Conservation (phyloP, 768 basidiomycete genomes). For the Kwoniella heveanensis region DNA sequence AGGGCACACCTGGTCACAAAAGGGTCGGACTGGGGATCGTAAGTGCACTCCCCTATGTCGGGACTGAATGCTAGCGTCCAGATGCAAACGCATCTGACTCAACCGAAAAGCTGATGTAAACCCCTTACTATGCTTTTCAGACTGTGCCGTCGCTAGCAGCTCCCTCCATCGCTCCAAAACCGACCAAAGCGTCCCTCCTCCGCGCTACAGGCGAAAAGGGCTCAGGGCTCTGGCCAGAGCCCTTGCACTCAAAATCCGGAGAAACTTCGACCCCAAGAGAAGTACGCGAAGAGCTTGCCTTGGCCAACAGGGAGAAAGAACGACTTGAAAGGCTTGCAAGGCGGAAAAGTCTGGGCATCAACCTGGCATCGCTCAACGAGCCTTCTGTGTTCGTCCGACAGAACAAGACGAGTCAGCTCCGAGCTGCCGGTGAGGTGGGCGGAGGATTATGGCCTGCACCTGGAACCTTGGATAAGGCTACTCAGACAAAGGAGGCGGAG, state of each 20-base stretch:
- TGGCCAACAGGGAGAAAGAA: slow-evolving; percentile 12
- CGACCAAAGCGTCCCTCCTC: slow-evolving; percentile 1
- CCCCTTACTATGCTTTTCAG: slow-evolving; percentile 7
- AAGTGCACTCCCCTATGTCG: too few relatives aligned
- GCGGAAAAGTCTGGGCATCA: neutral
- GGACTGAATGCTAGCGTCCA: too few relatives aligned
- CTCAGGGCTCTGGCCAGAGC: neutral
- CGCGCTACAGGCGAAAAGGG: slow-evolving; percentile 8
- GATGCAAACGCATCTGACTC: too few relatives aligned
- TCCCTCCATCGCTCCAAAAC: slow-evolving; percentile 28
- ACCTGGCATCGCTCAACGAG: slow-evolving; percentile 1
- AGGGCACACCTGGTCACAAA: slow-evolving; percentile 35
- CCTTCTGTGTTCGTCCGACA: slow-evolving; percentile 1
- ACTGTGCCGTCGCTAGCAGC: slow-evolving; percentile 32
- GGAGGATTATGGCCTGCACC: neutral
- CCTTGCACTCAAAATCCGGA: neutral
- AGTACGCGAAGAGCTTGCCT: slow-evolving; percentile 7
- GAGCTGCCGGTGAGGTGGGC: slow-evolving; percentile 10
- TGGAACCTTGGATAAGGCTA: neutral
- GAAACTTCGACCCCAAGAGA: slow-evolving; percentile 1
- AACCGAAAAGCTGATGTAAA: neutral
- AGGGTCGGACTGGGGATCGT: slow-evolving; percentile 32
- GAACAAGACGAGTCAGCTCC: slow-evolving; percentile 11
- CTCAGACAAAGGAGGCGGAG: neutral
- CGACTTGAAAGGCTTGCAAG: neutral